A percentile compares a stretch with the other conserved stretches of the same genome.
phyloP scores from a whole-genome alignment of 2,329 filamentous ascomycete genomes.

The Escovopsis sp. region DNA sequence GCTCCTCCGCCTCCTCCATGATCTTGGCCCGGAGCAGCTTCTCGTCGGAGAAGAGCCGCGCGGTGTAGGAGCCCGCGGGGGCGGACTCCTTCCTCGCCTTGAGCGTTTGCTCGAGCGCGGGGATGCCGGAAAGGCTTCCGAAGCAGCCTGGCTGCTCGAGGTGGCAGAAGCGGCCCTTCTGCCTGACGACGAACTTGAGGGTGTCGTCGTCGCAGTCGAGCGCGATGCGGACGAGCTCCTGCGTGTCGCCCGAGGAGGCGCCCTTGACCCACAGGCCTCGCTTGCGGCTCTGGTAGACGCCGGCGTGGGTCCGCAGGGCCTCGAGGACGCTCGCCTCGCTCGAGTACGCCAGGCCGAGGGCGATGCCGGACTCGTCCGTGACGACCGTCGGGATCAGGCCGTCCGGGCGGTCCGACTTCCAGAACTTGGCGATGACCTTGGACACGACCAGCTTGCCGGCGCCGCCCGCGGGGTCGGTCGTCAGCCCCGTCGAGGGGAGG shows the following conservation, averaged over 20 bases:
- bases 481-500: constrained; percentile 55
- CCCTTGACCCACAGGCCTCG: constrained; percentile 95
- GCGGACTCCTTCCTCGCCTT: constrained; percentile 68
- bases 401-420: constrained; percentile 69
- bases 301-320: constrained; percentile 60
- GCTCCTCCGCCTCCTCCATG: constrained; percentile 93
- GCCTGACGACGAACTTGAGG: constrained; percentile 74
- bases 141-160: constrained; percentile 87
- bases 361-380: constrained; percentile 71
- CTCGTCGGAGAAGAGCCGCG: constrained; percentile 78
- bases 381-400: constrained; percentile 82
- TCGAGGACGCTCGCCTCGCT: constrained; percentile 81
- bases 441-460: constrained; percentile 42
- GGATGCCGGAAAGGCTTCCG: constrained; percentile 66
- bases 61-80: constrained; percentile 84
- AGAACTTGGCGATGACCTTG: constrained; percentile 57
- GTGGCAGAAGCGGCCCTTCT: constrained; percentile 90
- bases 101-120: constrained; percentile 76
- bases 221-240: constrained; percentile 71
- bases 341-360: constrained; percentile 86
- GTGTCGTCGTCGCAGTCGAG: constrained; percentile 92
- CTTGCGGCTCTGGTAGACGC: constrained; percentile 94
- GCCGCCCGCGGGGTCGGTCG: constrained; percentile 46
- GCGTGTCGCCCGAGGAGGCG: constrained; percentile 82
- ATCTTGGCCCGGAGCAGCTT: constrained; percentile 89